Base-by-base conservation (phyloP, 2,329 filamentous ascomycete genomes). In the Fusarium sp. region DNA sequence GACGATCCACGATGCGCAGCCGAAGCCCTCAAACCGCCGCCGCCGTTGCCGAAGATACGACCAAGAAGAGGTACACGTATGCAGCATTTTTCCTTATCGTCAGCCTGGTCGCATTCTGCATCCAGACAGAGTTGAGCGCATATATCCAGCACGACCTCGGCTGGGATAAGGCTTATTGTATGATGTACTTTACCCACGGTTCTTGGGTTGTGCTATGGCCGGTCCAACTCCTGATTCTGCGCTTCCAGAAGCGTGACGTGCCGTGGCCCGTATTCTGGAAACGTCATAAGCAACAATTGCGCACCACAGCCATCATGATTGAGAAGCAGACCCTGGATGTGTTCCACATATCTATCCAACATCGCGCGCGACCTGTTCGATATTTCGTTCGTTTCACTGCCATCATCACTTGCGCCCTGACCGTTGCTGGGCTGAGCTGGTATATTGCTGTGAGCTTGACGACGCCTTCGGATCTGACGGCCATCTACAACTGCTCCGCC, bases 151-250 rank as follows among this genome's bases (percentile, higher is more conserved):
- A 95, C 78, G 90, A 96, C 63, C 82, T 98, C 68, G 90, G 92
- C 68, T 99, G 96, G 96, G 89, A 97, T 82, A 99, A 99, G 84
- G 93, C 96, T n/a, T 99, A 98, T 83, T 97, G 94, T 85, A 99
- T 99, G 96, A 89, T 99, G 86, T 98, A 97, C 81, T 86, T 99
- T 71, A 99, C 96, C 13, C 96, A 99, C 82, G 92, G 95, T 57
- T 97, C 94, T 3, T 99, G 96, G 96, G 80, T 91, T 11, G 81
- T 98, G 49, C 86, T 99, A 24, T 99, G 94, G 93, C 95, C 95
- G 0, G 82, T 88, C 13, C 94, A 97, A 80, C 87, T 99, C 36
- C 80, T 92, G 24, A 87, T 97, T 51, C 84, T 98, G 66, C 91
- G 95, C 58, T 68, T 96, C 15, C 92, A 94, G 78, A 93, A 94